Conservation (phyloP, 805 yeast genomes). For the Teunomyces funiuensis region DNA sequence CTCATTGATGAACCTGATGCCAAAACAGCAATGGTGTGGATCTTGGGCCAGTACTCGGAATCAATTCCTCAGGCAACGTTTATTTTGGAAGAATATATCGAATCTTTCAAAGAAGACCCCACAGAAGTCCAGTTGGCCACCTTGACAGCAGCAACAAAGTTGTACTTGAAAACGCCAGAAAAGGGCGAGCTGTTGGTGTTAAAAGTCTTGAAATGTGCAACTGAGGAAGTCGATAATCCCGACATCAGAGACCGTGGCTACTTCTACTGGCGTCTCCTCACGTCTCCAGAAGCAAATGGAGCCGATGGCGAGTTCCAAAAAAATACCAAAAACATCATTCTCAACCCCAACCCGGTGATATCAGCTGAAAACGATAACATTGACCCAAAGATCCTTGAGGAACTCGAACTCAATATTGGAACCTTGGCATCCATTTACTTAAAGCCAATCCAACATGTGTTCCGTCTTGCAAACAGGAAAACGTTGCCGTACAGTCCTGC, state of each 20-base stretch:
- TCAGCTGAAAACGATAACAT: slow-evolving; percentile 65
- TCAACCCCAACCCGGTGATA: slow-evolving; percentile 62
- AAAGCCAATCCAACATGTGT: slow-evolving; percentile 80
- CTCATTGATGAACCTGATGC: slow-evolving; percentile 74
- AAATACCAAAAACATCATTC: slow-evolving; percentile 49
- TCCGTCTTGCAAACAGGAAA: slow-evolving; percentile 60
- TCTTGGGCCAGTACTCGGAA: slow-evolving; percentile 68
- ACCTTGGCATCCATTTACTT: slow-evolving; percentile 79
- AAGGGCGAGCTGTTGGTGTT: slow-evolving; percentile 58
- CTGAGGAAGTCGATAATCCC: slow-evolving; percentile 76
- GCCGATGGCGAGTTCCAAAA: slow-evolving; percentile 42
- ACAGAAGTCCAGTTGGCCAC: slow-evolving; percentile 71
- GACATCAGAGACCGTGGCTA: slow-evolving; percentile 84
- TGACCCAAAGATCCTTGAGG: slow-evolving; percentile 72
- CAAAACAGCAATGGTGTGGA: slow-evolving; percentile 78
- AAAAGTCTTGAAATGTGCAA: slow-evolving; percentile 60
- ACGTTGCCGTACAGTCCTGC: slow-evolving; percentile 49
- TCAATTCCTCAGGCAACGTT: slow-evolving; percentile 43
- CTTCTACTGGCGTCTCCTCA: slow-evolving; percentile 80
- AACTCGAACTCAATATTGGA: slow-evolving; percentile 79
- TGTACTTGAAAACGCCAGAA: slow-evolving; percentile 57
- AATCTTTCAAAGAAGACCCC: slow-evolving; percentile 59
- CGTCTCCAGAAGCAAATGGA: slow-evolving; percentile 39
- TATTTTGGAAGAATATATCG: slow-evolving; percentile 42
- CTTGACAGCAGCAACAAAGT: slow-evolving; percentile 72